phyloP scores from a whole-genome alignment of 1,284 basidiomycete species.

The Cronartium quercuum region DNA sequence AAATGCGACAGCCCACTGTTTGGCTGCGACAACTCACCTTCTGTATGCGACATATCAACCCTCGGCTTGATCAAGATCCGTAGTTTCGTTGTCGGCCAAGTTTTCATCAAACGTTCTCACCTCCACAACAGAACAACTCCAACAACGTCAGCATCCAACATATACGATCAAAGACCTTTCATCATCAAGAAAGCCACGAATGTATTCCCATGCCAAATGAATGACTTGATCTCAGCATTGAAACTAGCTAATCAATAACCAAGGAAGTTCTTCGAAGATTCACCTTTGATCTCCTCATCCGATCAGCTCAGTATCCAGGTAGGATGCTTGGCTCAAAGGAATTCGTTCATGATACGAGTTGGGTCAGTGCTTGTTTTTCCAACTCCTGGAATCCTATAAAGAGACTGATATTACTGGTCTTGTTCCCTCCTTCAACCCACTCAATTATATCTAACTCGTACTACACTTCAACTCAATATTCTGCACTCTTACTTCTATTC shows the following conservation, averaged over 20 bases:
- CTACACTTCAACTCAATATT: neutral
- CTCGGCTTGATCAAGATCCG: neutral
- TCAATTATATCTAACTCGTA: neutral
- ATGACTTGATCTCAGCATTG: neutral
- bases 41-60: neutral
- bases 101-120: neutral
- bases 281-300: neutral
- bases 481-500: neutral
- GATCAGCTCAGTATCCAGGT: neutral
- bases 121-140: neutral
- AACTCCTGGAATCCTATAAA: neutral
- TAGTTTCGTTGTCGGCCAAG: neutral
- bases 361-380: neutral
- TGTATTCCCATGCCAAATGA: neutral
- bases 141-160: neutral
- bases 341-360: neutral
- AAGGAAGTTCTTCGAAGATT: neutral
- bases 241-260: neutral
- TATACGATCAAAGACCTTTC: neutral
- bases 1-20: neutral
- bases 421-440: neutral
- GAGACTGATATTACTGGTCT: neutral
- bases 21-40: neutral
- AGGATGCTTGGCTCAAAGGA: neutral
- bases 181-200: neutral